These are phyloP conservation scores for Cydonia oblonga DNA, from an alignment of 331 rosid species.

Conservation along the genomic window DNA sequence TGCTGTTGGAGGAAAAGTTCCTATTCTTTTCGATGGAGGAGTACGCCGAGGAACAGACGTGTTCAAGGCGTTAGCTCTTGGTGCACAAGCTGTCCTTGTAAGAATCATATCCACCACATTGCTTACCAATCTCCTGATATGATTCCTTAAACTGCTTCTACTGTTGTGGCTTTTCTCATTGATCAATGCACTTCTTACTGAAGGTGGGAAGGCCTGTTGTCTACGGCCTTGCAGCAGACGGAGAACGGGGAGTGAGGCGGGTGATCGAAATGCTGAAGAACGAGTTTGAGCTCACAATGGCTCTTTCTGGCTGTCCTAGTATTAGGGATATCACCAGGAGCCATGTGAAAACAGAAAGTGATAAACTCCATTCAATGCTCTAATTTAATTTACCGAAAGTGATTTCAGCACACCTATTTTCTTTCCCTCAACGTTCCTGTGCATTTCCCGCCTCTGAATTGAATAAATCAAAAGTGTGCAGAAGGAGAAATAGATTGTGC, in stretches of 20 bases:
- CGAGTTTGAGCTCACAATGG: slow-evolving; percentile 47
- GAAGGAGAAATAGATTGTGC: neutral
- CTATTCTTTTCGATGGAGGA: slow-evolving; percentile 53
- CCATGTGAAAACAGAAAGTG: slow-evolving; percentile 31
- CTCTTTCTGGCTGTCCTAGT: slow-evolving; percentile 38
- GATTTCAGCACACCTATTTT: neutral
- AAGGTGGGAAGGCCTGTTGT: slow-evolving; percentile 50
- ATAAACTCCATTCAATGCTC: slow-evolving; percentile 30
- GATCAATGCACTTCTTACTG: neutral
- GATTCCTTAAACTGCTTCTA: neutral
- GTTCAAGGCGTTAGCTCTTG: slow-evolving; percentile 58
- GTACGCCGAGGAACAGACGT: slow-evolving; percentile 55
- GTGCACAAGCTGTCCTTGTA: slow-evolving; percentile 58
- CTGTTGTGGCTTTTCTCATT: neutral
- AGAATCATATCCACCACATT: neutral
- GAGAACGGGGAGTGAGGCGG: slow-evolving; percentile 30
- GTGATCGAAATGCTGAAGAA: slow-evolving; percentile 39
- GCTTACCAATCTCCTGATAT: neutral
- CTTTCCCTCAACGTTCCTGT: neutral
- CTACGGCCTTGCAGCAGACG: slow-evolving; percentile 37
- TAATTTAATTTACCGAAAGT: neutral
- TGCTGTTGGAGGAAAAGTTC: slow-evolving; percentile 43
- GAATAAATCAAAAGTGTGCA: neutral
- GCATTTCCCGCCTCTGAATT: neutral
- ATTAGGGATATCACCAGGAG: slow-evolving; percentile 32